Conservation (phyloP, 2,329 filamentous ascomycete genomes). For the Aspergillus eucalypticola region DNA sequence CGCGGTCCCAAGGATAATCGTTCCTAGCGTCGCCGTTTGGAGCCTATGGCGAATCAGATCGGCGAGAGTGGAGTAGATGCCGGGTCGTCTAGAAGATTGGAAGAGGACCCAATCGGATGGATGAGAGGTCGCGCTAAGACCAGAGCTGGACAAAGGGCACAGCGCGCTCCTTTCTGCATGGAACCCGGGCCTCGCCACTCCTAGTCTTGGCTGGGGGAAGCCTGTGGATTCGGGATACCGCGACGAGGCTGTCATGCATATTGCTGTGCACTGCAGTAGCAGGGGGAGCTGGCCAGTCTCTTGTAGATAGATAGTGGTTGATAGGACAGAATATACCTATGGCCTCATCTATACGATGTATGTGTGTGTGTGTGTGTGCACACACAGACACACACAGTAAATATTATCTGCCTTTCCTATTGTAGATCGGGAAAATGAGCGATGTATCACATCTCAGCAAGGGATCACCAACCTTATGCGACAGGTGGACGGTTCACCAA, state of each 20-base stretch:
- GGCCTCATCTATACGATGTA: too few relatives aligned
- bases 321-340: too few relatives aligned
- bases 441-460: not conserved
- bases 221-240: not conserved
- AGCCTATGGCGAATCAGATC: slow-evolving; percentile 13
- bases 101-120: slow-evolving; percentile 22
- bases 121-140: slow-evolving; percentile 9
- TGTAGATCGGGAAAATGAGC: not conserved
- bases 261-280: too few relatives aligned
- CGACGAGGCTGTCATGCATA: not conserved
- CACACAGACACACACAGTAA: not conserved
- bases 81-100: slow-evolving; percentile 17
- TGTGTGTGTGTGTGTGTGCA: too few relatives aligned
- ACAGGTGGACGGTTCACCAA: not conserved
- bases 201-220: not conserved
- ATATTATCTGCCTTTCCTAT: too few relatives aligned
- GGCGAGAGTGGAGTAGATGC: slow-evolving; percentile 9
- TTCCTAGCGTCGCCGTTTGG: slow-evolving; percentile 27
- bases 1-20: slow-evolving; percentile 17
- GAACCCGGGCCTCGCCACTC: not conserved
- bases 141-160: slow-evolving; percentile 1
- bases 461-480: not conserved
- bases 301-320: too few relatives aligned
- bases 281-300: not conserved
- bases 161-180: not conserved